A percentile compares a stretch with the other conserved stretches of the same genome.
Evolutionary conservation across 305 asterid genomes (phyloP).

Genomic region (Fraxinus albicans): DNA sequence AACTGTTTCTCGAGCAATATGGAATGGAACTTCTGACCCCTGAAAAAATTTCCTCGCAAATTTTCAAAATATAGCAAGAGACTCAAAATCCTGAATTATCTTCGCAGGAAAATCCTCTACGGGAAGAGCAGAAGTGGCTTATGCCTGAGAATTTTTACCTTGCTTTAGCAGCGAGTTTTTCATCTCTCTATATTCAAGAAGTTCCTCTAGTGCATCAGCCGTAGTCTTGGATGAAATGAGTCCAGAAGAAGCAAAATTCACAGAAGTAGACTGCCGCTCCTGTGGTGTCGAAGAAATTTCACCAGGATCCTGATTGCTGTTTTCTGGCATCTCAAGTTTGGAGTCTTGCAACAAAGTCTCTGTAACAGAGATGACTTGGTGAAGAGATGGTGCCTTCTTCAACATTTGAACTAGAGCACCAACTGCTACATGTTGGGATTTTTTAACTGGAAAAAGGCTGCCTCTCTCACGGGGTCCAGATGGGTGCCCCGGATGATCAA

Average conservation of each 20-base stretch:
- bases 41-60: conserved; percentile 8
- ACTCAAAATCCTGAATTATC: conserved; percentile 6
- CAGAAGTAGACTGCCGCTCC: conserved; percentile 20
- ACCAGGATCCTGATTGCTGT: conserved; percentile 19
- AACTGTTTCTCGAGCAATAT: background rate
- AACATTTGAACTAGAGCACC: conserved; percentile 70
- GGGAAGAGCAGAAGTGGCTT: conserved; percentile 9
- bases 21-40: conserved; percentile 12
- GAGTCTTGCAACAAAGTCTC: conserved; percentile 30
- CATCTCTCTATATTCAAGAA: conserved; percentile 42
- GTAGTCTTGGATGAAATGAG: conserved; percentile 51
- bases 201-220: conserved; percentile 68
- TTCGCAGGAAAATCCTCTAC: background rate
- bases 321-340: conserved; percentile 24
- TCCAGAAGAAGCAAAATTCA: conserved; percentile 37
- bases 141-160: conserved; percentile 31
- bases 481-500: conserved; percentile 38
- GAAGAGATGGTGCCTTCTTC: conserved; percentile 75
- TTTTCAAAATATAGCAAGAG: conserved; percentile 10
- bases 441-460: conserved; percentile 29
- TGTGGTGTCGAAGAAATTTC: conserved; percentile 24
- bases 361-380: conserved; percentile 35
- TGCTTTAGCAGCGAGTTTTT: conserved; percentile 50
- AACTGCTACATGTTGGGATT: conserved; percentile 65
- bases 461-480: conserved; percentile 33